These are phyloP conservation scores for Thermochaetoides thermophila DNA, from an alignment of 495 filamentous ascomycete species.

Conservation along the genomic window DNA sequence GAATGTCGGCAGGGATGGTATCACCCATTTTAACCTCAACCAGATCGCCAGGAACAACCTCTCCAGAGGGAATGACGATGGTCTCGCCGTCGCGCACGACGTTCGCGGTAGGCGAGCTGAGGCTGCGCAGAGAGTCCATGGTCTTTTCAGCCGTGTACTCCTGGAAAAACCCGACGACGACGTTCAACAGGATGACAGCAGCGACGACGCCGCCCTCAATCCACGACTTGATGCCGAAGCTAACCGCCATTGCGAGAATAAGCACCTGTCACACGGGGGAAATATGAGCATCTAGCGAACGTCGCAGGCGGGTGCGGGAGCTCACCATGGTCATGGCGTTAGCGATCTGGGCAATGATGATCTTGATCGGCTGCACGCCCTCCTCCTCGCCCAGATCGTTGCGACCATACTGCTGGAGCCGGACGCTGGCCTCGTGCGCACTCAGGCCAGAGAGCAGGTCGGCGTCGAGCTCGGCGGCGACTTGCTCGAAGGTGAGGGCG, in stretches of 20 bases:
- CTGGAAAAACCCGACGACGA: conserved; percentile 62
- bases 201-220: conserved; percentile 78
- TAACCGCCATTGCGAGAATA: conserved; percentile 69
- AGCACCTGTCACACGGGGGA: conserved; percentile 30
- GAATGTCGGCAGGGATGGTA: conserved; percentile 56
- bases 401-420: conserved; percentile 28
- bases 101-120: conserved; percentile 65
- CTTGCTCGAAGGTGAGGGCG: conserved; percentile 37
- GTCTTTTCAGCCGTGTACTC: conserved; percentile 82
- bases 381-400: conserved; percentile 37
- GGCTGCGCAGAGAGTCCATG: conserved; percentile 61
- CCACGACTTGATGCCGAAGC: conserved; percentile 64
- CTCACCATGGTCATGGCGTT: conserved; percentile 39
- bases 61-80: conserved; percentile 65
- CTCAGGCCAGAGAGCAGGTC: conserved; percentile 35
- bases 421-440: conserved; percentile 23
- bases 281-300: neutral
- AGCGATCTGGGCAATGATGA: conserved; percentile 39
- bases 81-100: conserved; percentile 57
- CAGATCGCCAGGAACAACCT: conserved; percentile 65
- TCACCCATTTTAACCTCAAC: conserved; percentile 66
- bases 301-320: neutral
- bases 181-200: conserved; percentile 67
- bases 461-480: conserved; percentile 42
- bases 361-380: conserved; percentile 35